A percentile compares a stretch with the other conserved stretches of the same genome.
phyloP scores from a whole-genome alignment of 2,329 filamentous ascomycete species.

The Aspergillus floridensis region DNA sequence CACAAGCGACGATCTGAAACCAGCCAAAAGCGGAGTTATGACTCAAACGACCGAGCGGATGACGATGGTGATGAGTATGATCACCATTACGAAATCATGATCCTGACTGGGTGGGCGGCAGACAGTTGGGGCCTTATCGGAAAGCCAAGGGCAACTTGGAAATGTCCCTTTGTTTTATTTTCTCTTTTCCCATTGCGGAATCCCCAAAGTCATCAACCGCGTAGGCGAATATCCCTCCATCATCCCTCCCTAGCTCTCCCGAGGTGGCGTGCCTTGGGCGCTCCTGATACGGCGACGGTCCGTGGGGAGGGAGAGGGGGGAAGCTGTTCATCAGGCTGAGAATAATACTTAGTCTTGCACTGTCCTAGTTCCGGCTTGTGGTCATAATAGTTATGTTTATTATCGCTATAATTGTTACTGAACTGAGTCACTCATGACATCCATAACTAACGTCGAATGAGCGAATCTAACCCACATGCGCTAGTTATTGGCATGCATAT shows the following conservation, averaged over 20 bases:
- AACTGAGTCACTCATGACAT: too few relatives aligned
- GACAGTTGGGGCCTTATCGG: background rate
- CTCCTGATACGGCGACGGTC: constrained; percentile 1
- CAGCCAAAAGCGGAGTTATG: background rate
- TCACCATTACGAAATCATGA: background rate
- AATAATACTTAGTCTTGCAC: too few relatives aligned
- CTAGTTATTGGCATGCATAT: background rate
- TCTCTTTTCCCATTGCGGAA: background rate
- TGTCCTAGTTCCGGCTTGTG: too few relatives aligned
- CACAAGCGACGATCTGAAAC: background rate
- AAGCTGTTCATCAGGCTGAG: background rate
- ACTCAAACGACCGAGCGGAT: background rate
- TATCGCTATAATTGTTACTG: too few relatives aligned
- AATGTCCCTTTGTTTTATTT: background rate
- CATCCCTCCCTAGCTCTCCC: background rate
- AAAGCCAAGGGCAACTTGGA: background rate
- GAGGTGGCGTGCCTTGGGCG: background rate
- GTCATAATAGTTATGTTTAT: too few relatives aligned
- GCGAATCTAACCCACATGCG: background rate
- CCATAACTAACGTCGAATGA: background rate
- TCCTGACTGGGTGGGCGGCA: background rate
- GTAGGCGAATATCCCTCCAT: background rate
- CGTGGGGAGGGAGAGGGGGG: background rate
- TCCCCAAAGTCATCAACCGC: background rate
- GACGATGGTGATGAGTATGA: background rate